phyloP scores from a whole-genome alignment of 805 yeast species.

The Sungouiella thailandica region DNA sequence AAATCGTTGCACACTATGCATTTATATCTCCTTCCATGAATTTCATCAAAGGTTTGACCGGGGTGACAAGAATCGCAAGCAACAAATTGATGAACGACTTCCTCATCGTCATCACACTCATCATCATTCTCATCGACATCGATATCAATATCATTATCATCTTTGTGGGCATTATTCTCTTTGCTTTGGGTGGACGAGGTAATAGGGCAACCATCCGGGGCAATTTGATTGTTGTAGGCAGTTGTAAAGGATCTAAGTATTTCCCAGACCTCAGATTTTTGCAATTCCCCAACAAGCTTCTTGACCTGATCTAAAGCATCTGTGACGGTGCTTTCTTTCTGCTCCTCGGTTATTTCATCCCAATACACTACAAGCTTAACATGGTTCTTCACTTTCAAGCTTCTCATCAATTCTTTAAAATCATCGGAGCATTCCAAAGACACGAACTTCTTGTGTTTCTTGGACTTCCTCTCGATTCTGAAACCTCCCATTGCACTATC shows the following conservation, averaged over 20 bases:
- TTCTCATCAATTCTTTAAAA: constrained; percentile 39
- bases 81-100: constrained; percentile 20
- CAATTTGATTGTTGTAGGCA: neutral
- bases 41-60: constrained; percentile 2
- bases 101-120: neutral
- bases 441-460: constrained; percentile 38
- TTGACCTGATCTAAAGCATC: constrained; percentile 10
- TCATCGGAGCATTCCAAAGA: constrained; percentile 34
- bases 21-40: constrained; percentile 12
- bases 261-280: constrained; percentile 11
- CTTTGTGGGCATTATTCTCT: no score
- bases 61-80: constrained; percentile 36
- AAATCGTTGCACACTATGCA: constrained; percentile 13
- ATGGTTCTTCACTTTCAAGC: constrained; percentile 44
- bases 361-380: constrained; percentile 25
- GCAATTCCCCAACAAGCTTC: constrained; percentile 9
- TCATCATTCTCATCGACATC: no score
- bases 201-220: no score
- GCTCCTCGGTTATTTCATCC: neutral
- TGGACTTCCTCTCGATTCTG: constrained; percentile 39
- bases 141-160: no score
- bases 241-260: constrained; percentile 8
- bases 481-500: constrained; percentile 2
- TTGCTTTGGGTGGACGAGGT: no score
- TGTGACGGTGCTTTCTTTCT: constrained; percentile 13